phyloP scores from a whole-genome alignment of 1,284 basidiomycete genomes.

The Athelia sp. region DNA sequence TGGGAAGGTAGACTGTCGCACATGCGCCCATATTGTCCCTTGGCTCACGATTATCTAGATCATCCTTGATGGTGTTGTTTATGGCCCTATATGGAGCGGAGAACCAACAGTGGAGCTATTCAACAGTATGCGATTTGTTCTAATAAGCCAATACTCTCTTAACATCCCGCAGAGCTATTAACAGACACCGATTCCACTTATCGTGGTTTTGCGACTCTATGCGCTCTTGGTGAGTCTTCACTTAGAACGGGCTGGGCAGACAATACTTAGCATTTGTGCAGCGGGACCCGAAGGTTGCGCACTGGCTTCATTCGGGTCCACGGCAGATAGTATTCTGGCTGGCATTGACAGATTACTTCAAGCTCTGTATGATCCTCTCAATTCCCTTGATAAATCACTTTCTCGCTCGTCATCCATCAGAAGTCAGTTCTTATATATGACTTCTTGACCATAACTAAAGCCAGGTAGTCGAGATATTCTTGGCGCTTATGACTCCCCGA shows the following conservation, averaged over 20 bases:
- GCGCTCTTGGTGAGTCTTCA: neutral
- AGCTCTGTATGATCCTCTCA: neutral
- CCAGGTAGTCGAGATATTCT: neutral
- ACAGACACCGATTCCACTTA: neutral
- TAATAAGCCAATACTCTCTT: neutral
- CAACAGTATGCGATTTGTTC: neutral
- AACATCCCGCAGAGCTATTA: neutral
- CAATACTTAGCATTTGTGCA: neutral
- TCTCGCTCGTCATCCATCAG: neutral
- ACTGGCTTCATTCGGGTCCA: neutral
- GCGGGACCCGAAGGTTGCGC: conserved; percentile 1
- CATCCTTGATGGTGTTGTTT: neutral
- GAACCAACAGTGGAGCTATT: neutral
- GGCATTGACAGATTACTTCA: neutral
- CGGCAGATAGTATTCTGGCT: neutral
- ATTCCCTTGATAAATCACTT: neutral
- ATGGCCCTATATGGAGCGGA: neutral
- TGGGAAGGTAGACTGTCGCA: neutral
- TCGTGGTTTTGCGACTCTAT: neutral
- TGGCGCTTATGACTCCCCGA: neutral
- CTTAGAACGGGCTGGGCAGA: no score
- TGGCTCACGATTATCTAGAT: neutral
- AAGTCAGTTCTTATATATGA: neutral
- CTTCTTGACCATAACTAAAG: no score
- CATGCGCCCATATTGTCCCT: neutral